phyloP scores from a whole-genome alignment of 371 early-diverging fungal genomes.

The Dipsacomyces acuminosporus region DNA sequence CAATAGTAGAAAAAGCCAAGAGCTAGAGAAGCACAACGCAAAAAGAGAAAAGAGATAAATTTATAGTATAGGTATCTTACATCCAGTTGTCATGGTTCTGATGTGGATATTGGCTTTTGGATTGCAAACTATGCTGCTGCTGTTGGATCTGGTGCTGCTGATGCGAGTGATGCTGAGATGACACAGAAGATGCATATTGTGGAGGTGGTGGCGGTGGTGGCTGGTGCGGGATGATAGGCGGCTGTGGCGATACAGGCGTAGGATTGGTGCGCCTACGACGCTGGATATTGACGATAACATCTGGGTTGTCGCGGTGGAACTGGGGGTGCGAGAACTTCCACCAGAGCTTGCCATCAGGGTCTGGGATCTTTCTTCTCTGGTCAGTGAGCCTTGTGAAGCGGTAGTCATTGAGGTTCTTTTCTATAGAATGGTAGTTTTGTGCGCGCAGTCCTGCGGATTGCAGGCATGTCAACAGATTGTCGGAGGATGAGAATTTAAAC shows the following conservation, averaged over 20 bases:
- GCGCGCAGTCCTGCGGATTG: slow-evolving; percentile 42
- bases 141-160: background rate
- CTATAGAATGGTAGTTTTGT: slow-evolving; percentile 45
- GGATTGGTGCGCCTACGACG: slow-evolving; percentile 42
- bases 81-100: slow-evolving; percentile 15
- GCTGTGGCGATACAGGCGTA: slow-evolving; percentile 29
- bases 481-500: slow-evolving; percentile 43
- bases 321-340: slow-evolving; percentile 44
- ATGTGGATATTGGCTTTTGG: slow-evolving; percentile 1
- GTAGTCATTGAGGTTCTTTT: slow-evolving; percentile 45
- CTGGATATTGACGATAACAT: slow-evolving; percentile 40
- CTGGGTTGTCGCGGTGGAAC: slow-evolving; percentile 37
- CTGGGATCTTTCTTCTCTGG: slow-evolving; percentile 40
- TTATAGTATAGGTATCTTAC: slow-evolving; percentile 10
- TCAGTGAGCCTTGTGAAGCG: slow-evolving; percentile 40
- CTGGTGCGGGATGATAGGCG: slow-evolving; percentile 10
- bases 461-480: slow-evolving; percentile 30
- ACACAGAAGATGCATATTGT: too few relatives aligned
- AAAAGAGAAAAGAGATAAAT: background rate
- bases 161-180: slow-evolving; percentile 14
- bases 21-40: too few relatives aligned
- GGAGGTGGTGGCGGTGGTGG: slow-evolving; percentile 5
- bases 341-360: slow-evolving; percentile 37
- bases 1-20: too few relatives aligned
- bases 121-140: background rate